A percentile compares a stretch with the other conserved stretches of the same genome.
Conservation (phyloP, 805 yeast genomes). For the Clavispora vitiphila region DNA sequence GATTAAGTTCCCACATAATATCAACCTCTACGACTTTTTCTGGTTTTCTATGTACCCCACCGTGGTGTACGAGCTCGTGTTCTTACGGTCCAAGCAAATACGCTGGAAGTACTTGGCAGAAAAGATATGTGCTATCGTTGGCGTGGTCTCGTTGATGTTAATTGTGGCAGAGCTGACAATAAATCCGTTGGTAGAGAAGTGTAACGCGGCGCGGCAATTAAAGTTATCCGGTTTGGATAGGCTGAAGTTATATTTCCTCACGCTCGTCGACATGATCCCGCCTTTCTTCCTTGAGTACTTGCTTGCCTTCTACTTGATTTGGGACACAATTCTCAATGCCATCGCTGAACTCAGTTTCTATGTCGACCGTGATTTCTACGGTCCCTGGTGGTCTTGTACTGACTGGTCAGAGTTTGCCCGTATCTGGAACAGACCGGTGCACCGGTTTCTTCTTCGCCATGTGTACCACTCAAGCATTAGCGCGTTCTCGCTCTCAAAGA, state of each 20-base stretch:
- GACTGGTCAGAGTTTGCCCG: conserved; percentile 93
- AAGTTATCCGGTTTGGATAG: conserved; percentile 43
- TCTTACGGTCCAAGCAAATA: conserved; percentile 68
- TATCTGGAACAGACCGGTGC: conserved; percentile 94
- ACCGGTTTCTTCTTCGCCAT: conserved; percentile 81
- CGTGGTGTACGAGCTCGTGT: conserved; percentile 74
- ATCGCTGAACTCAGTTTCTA: conserved; percentile 83
- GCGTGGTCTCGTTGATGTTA: conserved; percentile 80
- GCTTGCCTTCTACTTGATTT: conserved; percentile 79
- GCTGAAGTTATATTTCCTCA: conserved; percentile 46
- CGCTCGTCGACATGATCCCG: conserved; percentile 71
- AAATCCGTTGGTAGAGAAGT: conserved; percentile 66
- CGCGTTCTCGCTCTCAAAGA: conserved; percentile 59
- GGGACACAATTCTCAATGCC: conserved; percentile 91
- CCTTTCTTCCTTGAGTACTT: conserved; percentile 73
- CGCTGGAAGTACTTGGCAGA: conserved; percentile 64
- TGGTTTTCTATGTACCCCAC: conserved; percentile 86
- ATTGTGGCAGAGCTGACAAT: conserved; percentile 68
- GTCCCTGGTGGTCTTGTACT: conserved; percentile 96
- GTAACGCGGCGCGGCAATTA: conserved; percentile 44
- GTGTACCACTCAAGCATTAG: conserved; percentile 90
- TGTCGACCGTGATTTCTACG: conserved; percentile 90
- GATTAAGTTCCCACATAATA: conserved; percentile 65
- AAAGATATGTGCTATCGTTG: conserved; percentile 78
- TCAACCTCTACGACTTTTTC: conserved; percentile 62